phyloP scores from a whole-genome alignment of 2,329 filamentous ascomycete genomes.

The Fusarium paranaense region DNA sequence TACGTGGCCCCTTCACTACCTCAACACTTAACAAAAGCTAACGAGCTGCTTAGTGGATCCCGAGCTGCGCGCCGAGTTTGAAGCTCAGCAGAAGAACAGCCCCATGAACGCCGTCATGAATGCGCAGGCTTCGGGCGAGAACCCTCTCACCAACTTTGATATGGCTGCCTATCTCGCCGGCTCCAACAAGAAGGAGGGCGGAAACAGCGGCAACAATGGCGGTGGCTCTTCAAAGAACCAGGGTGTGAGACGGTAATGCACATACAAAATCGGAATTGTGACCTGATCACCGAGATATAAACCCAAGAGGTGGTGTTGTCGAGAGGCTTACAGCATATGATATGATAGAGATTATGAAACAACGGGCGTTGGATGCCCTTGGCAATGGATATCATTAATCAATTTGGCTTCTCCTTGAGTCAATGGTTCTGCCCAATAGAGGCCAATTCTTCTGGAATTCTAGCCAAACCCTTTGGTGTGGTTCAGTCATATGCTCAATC shows the following conservation, averaged over 20 bases:
- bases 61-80: constrained; percentile 93
- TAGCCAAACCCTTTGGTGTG: neutral
- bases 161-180: constrained; percentile 74
- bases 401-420: neutral
- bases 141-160: constrained; percentile 67
- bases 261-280: neutral
- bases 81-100: constrained; percentile 85
- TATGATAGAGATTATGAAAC: constrained; percentile 2
- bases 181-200: constrained; percentile 57
- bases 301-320: neutral
- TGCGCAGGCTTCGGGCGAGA: constrained; percentile 48
- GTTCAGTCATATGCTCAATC: neutral
- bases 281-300: constrained; percentile 1
- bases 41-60: constrained; percentile 79
- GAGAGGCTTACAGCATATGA: neutral
- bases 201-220: constrained; percentile 32
- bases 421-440: neutral
- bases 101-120: constrained; percentile 71
- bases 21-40: neutral
- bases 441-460: neutral
- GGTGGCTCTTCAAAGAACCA: constrained; percentile 51
- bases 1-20: constrained; percentile 60
- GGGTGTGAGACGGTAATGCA: constrained; percentile 52
- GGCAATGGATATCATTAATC: constrained; percentile 8
- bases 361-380: constrained; percentile 4